phyloP scores from a whole-genome alignment of 805 yeast genomes.

The Millerozyma miso region DNA sequence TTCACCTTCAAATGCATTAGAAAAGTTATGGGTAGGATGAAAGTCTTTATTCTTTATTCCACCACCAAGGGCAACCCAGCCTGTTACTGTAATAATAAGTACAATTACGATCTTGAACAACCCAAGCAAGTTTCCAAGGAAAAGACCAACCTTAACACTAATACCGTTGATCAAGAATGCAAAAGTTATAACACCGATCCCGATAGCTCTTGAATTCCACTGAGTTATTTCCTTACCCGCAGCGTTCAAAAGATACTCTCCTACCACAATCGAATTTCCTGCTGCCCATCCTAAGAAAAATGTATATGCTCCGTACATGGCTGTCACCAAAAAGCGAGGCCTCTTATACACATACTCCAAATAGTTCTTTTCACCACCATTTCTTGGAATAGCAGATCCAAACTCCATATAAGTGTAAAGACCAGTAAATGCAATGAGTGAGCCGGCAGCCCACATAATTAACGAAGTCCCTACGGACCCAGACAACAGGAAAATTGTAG shows the following conservation, averaged over 20 bases:
- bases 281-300: constrained; percentile 84
- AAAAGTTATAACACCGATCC: constrained; percentile 68
- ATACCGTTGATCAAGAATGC: constrained; percentile 61
- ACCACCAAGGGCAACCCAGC: constrained; percentile 81
- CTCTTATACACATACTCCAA: constrained; percentile 64
- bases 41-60: constrained; percentile 49
- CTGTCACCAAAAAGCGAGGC: constrained; percentile 66
- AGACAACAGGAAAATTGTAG: constrained; percentile 51
- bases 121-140: constrained; percentile 61
- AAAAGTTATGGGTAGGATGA: constrained; percentile 55
- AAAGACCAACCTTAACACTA: constrained; percentile 62
- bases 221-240: constrained; percentile 63
- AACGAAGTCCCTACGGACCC: constrained; percentile 73
- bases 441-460: constrained; percentile 72
- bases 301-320: constrained; percentile 60
- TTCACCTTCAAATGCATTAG: constrained; percentile 51
- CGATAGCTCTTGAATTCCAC: constrained; percentile 78
- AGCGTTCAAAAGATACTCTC: constrained; percentile 72
- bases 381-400: constrained; percentile 71
- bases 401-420: constrained; percentile 74
- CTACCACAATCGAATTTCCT: constrained; percentile 76
- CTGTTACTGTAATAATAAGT: constrained; percentile 65
- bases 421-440: constrained; percentile 54
- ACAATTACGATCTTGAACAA: constrained; percentile 70
- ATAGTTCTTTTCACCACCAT: constrained; percentile 85